Evolutionary conservation across 2,329 filamentous ascomycete species (phyloP).

Genomic region (Botrytis tulipae): DNA sequence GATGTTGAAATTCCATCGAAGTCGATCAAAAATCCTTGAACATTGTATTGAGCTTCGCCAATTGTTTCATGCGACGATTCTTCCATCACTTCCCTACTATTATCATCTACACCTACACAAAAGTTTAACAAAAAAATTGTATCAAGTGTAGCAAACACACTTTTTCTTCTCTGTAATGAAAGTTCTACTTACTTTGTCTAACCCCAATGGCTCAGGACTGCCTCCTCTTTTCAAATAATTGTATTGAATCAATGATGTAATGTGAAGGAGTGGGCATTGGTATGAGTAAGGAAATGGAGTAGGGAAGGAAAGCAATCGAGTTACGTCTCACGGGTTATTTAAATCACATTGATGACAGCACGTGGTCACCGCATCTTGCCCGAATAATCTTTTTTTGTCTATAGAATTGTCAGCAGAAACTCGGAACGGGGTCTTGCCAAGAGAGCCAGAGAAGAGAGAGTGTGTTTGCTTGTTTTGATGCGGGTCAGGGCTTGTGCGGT

Average conservation of each 20-base stretch:
- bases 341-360: neutral
- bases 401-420: neutral
- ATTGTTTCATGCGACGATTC: no score
- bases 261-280: neutral
- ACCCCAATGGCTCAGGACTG: conserved; percentile 5
- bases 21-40: neutral
- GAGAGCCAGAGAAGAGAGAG: conserved; percentile 8
- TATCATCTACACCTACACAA: neutral
- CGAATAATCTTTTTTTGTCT: conserved; percentile 4
- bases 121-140: neutral
- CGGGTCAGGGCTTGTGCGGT: neutral
- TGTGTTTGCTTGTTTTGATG: conserved; percentile 12
- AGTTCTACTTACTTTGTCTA: conserved; percentile 4
- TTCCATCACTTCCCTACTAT: neutral
- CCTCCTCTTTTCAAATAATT: neutral
- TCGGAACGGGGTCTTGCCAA: conserved; percentile 6
- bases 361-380: neutral
- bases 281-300: neutral
- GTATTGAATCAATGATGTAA: neutral
- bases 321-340: neutral
- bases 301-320: neutral
- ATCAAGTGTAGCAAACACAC: neutral
- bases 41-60: neutral
- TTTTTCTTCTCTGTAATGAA: conserved; percentile 3
- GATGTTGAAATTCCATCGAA: neutral